Percentiles rank a stretch among this genome's conserved stretches.
These are phyloP conservation scores for Teunomyces gatunensis DNA, from an alignment of 805 yeast genomes.

Conservation along the genomic window DNA sequence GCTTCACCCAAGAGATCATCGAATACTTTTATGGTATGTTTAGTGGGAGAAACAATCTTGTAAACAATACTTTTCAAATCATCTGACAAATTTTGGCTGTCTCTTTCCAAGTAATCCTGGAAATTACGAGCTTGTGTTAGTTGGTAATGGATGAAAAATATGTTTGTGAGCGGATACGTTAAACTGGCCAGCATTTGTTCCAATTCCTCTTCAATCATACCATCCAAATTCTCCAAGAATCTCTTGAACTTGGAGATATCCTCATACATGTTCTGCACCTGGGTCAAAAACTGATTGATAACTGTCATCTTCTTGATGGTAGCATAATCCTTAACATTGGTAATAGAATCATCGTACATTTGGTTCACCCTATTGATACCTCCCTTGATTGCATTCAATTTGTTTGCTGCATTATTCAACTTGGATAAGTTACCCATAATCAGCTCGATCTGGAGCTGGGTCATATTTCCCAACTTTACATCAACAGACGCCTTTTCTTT, in stretches of 20 bases:
- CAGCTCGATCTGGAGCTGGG: conserved; percentile 60
- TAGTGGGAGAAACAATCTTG: conserved; percentile 50
- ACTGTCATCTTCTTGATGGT: conserved; percentile 64
- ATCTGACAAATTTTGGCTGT: conserved; percentile 47
- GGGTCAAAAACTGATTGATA: conserved; percentile 68
- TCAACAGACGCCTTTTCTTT: conserved; percentile 78
- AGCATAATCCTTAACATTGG: conserved; percentile 64
- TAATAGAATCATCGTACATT: conserved; percentile 54
- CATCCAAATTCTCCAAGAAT: conserved; percentile 49
- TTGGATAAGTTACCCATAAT: conserved; percentile 51
- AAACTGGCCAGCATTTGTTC: conserved; percentile 33
- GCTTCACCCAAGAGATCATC: conserved; percentile 62
- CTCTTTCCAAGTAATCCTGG: conserved; percentile 65
- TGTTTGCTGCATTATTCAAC: conserved; percentile 44
- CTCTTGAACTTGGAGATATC: conserved; percentile 58
- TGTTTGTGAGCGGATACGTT: conserved; percentile 47
- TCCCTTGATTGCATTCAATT: conserved; percentile 34
- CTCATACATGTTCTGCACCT: conserved; percentile 61
- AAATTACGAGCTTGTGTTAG: conserved; percentile 74
- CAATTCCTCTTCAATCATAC: conserved; percentile 47
- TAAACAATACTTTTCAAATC: conserved; percentile 69
- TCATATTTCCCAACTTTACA: conserved; percentile 66
- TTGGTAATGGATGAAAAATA: conserved; percentile 66
- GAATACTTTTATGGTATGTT: conserved; percentile 51
- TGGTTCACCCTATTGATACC: conserved; percentile 44